Base-by-base conservation (phyloP, 2,329 filamentous ascomycete species). In the Calonectria henricotiae region DNA sequence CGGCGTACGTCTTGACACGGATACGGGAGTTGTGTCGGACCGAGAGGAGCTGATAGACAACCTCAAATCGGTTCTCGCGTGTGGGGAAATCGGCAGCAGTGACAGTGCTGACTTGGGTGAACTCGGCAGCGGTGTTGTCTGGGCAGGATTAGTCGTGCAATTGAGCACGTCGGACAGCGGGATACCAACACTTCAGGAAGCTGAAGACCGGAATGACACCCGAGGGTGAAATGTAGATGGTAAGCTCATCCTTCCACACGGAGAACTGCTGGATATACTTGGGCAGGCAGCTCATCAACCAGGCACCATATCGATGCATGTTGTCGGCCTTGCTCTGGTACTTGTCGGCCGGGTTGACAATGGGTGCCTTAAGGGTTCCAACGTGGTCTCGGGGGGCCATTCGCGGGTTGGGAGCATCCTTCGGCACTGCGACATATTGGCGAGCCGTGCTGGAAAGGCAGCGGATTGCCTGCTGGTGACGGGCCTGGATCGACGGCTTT, bases 221-320 rank as follows among this genome's bases (percentile, higher is more conserved):
- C 43, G 93, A 86, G 1, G 96, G 96, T 58, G 94, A 88, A 80
- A 98, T 96, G 85, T 97, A 96, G 82, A 98, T 94, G 78, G 93
- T 95, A 81, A 99, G 91, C 85, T 99, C 96, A 82, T 99, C 96
- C 87, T 99, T 99, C 96, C 96, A 99, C 67, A 99, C 96, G 13
- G 95, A 97, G 87, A 98, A 98, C 86, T 99, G 96, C 87, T 99
- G 97, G 79, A 99, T 90, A 85, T 98, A 98, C 88, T 98, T 98
- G 79, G 96, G 97, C 80, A 99, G 85, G 84, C 94, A 97, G 76
- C 95, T 95, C 90, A 99, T 96, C 80, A 99, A 86, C 89, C 98
- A 99, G 81, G 97, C 91, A 79, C 96, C 96, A 82, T 99, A 99
- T 80, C 91, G 93, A 88, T 99, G 96, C 81, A 98, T 88, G 81